A percentile compares a stretch with the other conserved stretches of the same genome.
phyloP scores from a whole-genome alignment of 176 grass and related monocot genomes.

The Alloteropsis semialata region DNA sequence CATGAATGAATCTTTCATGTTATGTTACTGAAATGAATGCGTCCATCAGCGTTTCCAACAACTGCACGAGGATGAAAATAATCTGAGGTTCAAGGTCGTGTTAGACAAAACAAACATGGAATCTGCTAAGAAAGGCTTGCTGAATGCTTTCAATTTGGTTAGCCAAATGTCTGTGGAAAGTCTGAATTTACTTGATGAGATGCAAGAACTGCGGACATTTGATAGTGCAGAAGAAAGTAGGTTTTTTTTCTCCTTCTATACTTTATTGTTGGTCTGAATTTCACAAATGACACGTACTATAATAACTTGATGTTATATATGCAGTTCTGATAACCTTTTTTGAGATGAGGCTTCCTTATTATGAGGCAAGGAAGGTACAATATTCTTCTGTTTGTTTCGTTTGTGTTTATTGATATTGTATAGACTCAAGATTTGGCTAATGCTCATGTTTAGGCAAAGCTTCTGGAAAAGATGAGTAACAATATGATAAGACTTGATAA shows the following conservation, averaged over 20 bases:
- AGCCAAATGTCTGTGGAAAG: not conserved
- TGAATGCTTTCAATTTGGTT: not conserved
- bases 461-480: not conserved
- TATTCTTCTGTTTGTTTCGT: not conserved
- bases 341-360: not conserved
- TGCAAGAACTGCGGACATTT: not conserved
- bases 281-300: not conserved
- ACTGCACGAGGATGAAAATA: not conserved
- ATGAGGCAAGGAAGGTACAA: not conserved
- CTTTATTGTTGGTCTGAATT: not conserved
- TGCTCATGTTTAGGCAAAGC: not conserved
- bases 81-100: not conserved
- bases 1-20: not conserved
- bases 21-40: not conserved
- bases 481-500: not conserved
- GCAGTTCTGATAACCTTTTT: not conserved
- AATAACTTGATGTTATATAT: not conserved
- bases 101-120: not conserved
- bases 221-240: not conserved
- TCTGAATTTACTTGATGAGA: not conserved
- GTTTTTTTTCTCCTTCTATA: not conserved
- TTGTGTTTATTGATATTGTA: not conserved
- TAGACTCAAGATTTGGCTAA: not conserved
- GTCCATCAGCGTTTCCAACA: not conserved
- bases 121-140: not conserved